phyloP scores from a whole-genome alignment of 1,284 basidiomycete genomes.

The Volvariella volvacea region DNA sequence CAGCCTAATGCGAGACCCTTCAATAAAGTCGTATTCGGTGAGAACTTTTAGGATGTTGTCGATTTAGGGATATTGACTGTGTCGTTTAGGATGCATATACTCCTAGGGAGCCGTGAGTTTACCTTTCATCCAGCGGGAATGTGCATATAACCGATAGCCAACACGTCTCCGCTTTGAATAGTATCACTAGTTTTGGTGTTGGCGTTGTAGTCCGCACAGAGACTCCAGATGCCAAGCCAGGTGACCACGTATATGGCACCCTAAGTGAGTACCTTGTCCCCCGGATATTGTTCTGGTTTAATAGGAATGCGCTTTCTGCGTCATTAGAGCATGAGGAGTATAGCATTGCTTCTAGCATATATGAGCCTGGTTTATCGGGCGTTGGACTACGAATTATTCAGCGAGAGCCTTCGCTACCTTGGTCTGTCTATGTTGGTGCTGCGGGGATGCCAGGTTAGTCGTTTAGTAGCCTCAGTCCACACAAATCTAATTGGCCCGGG shows the following conservation, averaged over 20 bases:
- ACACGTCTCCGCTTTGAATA: no score
- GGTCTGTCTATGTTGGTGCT: slow-evolving; percentile 40
- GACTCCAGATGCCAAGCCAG: slow-evolving; percentile 24
- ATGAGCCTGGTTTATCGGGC: slow-evolving; percentile 15
- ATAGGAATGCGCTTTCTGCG: no score
- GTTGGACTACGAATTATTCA: slow-evolving; percentile 19
- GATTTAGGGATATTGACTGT: slow-evolving; percentile 20
- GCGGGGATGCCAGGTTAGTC: slow-evolving; percentile 38
- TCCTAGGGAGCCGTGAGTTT: slow-evolving; percentile 35
- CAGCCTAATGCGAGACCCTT: slow-evolving; percentile 28
- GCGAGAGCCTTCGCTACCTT: slow-evolving; percentile 34
- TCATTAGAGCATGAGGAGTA: slow-evolving; percentile 24
- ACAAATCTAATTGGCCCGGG: no score
- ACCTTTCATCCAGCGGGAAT: no score
- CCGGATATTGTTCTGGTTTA: no score
- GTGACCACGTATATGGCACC: slow-evolving; percentile 36
- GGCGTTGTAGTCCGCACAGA: slow-evolving; percentile 41
- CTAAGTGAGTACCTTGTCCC: no score
- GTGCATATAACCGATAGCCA: no score
- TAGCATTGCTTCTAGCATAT: slow-evolving; percentile 14
- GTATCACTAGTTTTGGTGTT: slow-evolving; percentile 29
- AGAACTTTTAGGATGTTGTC: slow-evolving; percentile 4
- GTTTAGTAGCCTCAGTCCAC: no score
- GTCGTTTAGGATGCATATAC: neutral
- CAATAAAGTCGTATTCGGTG: slow-evolving; percentile 19